Percentiles rank a stretch among this genome's conserved stretches.
Evolutionary conservation across 352 stramenopile genomes (phyloP).

Genomic region (Aphanomyces stellatus): DNA sequence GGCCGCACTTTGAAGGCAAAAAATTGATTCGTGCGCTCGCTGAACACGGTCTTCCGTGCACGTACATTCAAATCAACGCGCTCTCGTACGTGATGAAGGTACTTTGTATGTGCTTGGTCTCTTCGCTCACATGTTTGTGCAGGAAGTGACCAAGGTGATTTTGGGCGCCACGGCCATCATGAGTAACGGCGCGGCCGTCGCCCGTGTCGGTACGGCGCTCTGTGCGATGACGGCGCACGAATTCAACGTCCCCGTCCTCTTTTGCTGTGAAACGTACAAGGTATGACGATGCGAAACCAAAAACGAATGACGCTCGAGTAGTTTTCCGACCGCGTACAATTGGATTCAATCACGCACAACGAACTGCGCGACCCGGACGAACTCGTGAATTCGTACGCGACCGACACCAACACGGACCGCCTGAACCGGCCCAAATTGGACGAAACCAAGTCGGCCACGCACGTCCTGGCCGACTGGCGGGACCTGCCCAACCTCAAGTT

Average conservation of each 20-base stretch:
- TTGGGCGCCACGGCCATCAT: constrained; percentile 92
- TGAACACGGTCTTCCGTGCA: constrained; percentile 70
- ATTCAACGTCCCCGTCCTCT: constrained; percentile 92
- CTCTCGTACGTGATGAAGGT: constrained; percentile 91
- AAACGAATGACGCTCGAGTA: not conserved
- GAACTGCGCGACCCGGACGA: constrained; percentile 94
- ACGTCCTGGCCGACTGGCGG: constrained; percentile 79
- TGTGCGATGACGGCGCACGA: constrained; percentile 89
- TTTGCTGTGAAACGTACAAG: constrained; percentile 99
- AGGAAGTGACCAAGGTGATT: constrained; percentile 93
- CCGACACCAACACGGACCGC: constrained; percentile 23
- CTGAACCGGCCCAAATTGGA: constrained; percentile 29
- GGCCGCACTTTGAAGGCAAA: constrained; percentile 77
- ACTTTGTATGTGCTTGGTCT: not conserved
- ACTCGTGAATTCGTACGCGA: constrained; percentile 53
- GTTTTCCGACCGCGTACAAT: constrained; percentile 91
- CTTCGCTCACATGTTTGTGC: not conserved
- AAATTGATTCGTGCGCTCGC: constrained; percentile 67
- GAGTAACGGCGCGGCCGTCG: constrained; percentile 91
- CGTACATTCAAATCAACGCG: constrained; percentile 93
- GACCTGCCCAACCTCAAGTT: constrained; percentile 65
- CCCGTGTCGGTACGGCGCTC: constrained; percentile 85
- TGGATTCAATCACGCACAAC: constrained; percentile 97
- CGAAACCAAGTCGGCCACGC: constrained; percentile 19
- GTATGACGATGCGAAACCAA: constrained; percentile 31